These are phyloP conservation scores for Sphaceloma murrayae DNA, from an alignment of 2,329 filamentous ascomycete genomes.

Conservation along the genomic window DNA sequence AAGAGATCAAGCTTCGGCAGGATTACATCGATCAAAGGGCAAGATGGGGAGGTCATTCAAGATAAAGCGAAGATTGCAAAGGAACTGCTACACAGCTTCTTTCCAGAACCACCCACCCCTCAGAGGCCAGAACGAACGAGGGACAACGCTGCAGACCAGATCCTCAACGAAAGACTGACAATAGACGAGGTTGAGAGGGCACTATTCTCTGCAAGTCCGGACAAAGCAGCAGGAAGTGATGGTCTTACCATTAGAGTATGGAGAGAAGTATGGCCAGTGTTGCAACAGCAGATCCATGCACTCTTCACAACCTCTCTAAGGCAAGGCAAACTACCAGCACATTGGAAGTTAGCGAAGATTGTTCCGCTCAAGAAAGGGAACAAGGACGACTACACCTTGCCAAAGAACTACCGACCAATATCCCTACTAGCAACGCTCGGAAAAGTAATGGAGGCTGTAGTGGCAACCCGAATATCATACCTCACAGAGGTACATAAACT, in stretches of 20 bases:
- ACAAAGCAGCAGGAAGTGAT: conserved; percentile 18
- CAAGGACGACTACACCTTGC: conserved; percentile 23
- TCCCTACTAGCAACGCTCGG: conserved; percentile 24
- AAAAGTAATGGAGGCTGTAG: conserved; percentile 27
- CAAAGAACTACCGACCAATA: conserved; percentile 25
- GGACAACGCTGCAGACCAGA: background rate
- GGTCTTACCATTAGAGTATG: conserved; percentile 21
- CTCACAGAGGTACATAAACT: conserved; percentile 25
- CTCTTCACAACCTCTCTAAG: conserved; percentile 22
- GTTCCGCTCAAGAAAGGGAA: conserved; percentile 24
- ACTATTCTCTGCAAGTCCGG: conserved; percentile 14
- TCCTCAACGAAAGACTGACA: background rate
- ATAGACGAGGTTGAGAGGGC: background rate
- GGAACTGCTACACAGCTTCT: conserved; percentile 13
- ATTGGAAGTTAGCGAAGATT: conserved; percentile 25
- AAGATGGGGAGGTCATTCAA: conserved; percentile 1
- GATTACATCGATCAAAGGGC: conserved; percentile 4
- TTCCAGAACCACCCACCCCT: conserved; percentile 3
- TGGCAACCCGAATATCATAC: conserved; percentile 27
- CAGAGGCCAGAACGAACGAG: background rate
- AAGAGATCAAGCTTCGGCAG: conserved; percentile 9
- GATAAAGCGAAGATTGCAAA: conserved; percentile 14
- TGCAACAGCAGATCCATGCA: conserved; percentile 21
- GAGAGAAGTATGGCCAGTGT: conserved; percentile 22
- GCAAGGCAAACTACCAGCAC: conserved; percentile 21